These are phyloP conservation scores for Colletotrichum camelliae DNA, from an alignment of 2,329 filamentous ascomycete species.

Conservation along the genomic window DNA sequence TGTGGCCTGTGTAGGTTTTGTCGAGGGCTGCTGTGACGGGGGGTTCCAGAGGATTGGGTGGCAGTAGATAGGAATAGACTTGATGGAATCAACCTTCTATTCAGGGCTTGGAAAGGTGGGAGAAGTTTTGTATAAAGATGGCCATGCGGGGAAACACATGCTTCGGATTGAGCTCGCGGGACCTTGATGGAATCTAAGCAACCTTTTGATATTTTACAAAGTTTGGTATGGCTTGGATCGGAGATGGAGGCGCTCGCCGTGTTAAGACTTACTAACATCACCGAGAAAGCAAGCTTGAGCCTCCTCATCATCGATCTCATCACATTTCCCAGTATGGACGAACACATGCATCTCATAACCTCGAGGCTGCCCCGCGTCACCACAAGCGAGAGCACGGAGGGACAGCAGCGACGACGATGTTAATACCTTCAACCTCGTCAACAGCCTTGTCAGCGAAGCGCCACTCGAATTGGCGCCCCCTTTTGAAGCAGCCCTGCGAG, in stretches of 20 bases:
- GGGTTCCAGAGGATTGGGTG: background rate
- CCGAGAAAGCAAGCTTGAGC: background rate
- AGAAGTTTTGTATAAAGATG: background rate
- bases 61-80: background rate
- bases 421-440: background rate
- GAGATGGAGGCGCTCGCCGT: background rate
- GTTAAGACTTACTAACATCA: background rate
- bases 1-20: background rate
- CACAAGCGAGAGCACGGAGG: background rate
- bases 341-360: background rate
- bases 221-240: background rate
- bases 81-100: accelerated
- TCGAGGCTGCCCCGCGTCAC: background rate
- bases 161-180: background rate
- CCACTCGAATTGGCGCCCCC: background rate
- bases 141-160: background rate
- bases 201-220: background rate
- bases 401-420: too few relatives aligned
- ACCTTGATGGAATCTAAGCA: background rate
- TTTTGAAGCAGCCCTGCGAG: background rate
- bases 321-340: background rate
- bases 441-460: background rate
- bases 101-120: background rate
- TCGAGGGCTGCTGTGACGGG: background rate
- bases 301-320: background rate